These are phyloP conservation scores for Gentiana macrophylla DNA, from an alignment of 257 asterid genomes.

Conservation along the genomic window DNA sequence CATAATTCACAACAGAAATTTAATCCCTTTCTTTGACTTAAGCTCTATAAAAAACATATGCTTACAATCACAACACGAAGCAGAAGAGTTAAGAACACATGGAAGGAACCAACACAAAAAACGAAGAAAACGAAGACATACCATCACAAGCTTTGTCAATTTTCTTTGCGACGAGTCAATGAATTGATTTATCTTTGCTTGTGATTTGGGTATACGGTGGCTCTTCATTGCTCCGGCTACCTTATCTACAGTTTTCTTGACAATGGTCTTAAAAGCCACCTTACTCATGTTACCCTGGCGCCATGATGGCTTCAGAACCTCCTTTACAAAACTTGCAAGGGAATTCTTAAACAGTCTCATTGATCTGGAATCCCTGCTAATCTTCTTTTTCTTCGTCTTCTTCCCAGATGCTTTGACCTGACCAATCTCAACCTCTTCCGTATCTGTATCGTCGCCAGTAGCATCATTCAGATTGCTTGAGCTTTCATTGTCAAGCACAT, in stretches of 20 bases:
- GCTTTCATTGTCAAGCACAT: constrained; percentile 57
- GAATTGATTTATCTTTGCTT: constrained; percentile 68
- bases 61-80: too few relatives aligned
- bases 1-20: too few relatives aligned
- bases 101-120: not conserved
- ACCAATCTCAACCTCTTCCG: constrained; percentile 65
- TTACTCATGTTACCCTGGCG: constrained; percentile 98
- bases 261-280: constrained; percentile 97
- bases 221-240: constrained; percentile 94
- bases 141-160: constrained; percentile 95
- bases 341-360: constrained; percentile 56
- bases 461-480: constrained; percentile 45
- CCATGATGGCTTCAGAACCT: constrained; percentile 94
- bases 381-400: constrained; percentile 53
- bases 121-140: constrained; percentile 27
- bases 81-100: too few relatives aligned
- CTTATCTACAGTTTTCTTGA: constrained; percentile 98
- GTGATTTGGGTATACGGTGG: constrained; percentile 75
- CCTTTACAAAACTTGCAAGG: constrained; percentile 88
- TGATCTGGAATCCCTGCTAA: constrained; percentile 57
- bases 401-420: constrained; percentile 49
- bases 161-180: constrained; percentile 83
- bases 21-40: too few relatives aligned
- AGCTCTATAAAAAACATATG: too few relatives aligned
- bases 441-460: constrained; percentile 24